A percentile compares a stretch with the other conserved stretches of the same genome.
Conservation (phyloP, 192 early-diverging fungal species). For the Umbelopsis ramanniana region DNA sequence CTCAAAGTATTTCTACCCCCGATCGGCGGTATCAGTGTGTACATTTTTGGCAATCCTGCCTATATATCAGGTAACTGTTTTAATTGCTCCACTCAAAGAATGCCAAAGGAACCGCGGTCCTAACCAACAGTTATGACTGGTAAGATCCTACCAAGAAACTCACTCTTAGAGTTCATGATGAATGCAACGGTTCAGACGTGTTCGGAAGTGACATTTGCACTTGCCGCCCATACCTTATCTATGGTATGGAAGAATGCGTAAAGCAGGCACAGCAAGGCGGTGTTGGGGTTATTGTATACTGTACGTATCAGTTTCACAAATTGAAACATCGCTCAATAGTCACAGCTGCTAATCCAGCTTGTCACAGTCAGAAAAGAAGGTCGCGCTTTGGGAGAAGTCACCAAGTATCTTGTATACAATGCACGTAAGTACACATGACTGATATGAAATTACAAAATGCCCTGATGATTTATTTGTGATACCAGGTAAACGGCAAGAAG, state of each 20-base stretch:
- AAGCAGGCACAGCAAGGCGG: constrained; percentile 90
- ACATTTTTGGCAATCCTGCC: constrained; percentile 90
- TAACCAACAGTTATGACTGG: not conserved
- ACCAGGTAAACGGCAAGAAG: constrained; percentile 61
- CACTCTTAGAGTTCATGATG: constrained; percentile 91
- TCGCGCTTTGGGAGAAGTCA: constrained; percentile 91
- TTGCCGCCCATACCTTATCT: constrained; percentile 81
- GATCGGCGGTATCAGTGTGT: constrained; percentile 90
- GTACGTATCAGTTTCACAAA: constrained; percentile 45
- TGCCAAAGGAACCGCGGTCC: not conserved
- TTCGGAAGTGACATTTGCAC: constrained; percentile 88
- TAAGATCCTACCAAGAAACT: constrained; percentile 80
- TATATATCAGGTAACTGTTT: constrained; percentile 57
- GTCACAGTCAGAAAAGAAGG: constrained; percentile 89
- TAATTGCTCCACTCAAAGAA: not conserved
- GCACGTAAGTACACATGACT: constrained; percentile 68
- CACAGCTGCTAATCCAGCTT: constrained; percentile 4
- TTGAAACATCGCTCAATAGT: not conserved
- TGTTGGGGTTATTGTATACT: constrained; percentile 94
- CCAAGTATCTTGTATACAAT: constrained; percentile 96
- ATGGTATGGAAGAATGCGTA: constrained; percentile 89
- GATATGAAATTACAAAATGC: no score
- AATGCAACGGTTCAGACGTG: constrained; percentile 93
- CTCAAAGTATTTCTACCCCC: constrained; percentile 94
- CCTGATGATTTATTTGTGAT: not conserved